These are phyloP conservation scores for Bathelium albidoporum DNA, from an alignment of 495 filamentous ascomycete genomes.

Conservation along the genomic window DNA sequence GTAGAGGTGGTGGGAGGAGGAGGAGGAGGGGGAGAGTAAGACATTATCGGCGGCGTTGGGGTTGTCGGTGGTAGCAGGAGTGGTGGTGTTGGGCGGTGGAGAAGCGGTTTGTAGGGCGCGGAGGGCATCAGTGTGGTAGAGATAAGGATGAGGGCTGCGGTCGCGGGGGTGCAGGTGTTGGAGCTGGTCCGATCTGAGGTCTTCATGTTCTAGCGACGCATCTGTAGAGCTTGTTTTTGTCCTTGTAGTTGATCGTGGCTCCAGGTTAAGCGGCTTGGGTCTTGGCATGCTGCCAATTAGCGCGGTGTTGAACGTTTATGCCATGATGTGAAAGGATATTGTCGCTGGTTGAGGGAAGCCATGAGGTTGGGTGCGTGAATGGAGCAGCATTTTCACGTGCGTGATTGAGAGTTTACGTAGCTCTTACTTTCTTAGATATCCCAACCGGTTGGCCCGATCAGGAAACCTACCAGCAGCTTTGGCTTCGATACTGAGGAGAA, in stretches of 20 bases:
- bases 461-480: neutral
- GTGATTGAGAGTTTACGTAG: neutral
- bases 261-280: neutral
- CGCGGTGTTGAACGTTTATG: neutral
- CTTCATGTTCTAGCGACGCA: neutral
- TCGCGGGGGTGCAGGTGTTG: neutral
- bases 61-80: neutral
- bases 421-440: neutral
- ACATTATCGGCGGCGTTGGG: neutral
- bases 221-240: neutral
- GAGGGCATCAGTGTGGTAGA: neutral
- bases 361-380: neutral
- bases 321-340: neutral
- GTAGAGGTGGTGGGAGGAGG: neutral
- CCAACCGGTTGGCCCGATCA: neutral
- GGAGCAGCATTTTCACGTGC: neutral
- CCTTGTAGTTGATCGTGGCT: neutral
- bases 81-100: neutral
- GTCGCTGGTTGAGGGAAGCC: neutral
- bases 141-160: conserved; percentile 1
- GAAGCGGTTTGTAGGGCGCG: neutral
- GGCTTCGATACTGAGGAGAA: neutral
- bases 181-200: neutral
- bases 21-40: neutral
- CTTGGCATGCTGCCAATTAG: neutral